Evolutionary conservation across 1,139 yeast species (phyloP).

Genomic region (Kazachstania sp.): DNA sequence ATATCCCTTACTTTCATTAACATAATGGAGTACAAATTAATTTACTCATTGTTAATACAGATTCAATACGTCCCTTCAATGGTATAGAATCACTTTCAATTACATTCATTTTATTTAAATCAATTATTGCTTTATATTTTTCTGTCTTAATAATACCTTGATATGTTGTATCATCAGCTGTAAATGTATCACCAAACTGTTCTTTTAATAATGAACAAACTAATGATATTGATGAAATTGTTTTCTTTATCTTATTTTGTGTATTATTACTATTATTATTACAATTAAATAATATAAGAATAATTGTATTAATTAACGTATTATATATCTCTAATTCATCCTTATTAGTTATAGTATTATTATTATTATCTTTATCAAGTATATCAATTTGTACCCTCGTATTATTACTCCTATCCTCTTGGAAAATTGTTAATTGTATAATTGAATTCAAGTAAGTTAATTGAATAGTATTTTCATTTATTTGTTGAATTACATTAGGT

Average conservation of each 20-base stretch:
- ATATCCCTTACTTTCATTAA: not conserved
- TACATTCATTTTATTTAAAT: not conserved
- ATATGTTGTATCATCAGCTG: not conserved
- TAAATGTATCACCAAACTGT: not conserved
- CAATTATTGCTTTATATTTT: not conserved
- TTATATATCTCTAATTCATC: no score
- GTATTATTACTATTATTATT: not conserved
- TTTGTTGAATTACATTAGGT: no score
- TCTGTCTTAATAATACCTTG: not conserved
- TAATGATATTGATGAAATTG: not conserved
- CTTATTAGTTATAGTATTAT: no score
- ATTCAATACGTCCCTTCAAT: not conserved
- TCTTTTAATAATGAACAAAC: not conserved
- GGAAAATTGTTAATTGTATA: no score
- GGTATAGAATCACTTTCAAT: not conserved
- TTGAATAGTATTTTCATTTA: no score
- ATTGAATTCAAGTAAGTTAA: no score
- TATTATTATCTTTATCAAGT: not conserved
- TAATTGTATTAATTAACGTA: no score
- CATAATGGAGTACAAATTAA: not conserved
- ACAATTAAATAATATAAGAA: not conserved
- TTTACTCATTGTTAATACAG: not conserved
- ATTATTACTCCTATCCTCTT: not conserved
- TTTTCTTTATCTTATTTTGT: no score
- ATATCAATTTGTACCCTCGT: not conserved